phyloP scores from a whole-genome alignment of 441 rosid species.

The Isatis lusitanica region DNA sequence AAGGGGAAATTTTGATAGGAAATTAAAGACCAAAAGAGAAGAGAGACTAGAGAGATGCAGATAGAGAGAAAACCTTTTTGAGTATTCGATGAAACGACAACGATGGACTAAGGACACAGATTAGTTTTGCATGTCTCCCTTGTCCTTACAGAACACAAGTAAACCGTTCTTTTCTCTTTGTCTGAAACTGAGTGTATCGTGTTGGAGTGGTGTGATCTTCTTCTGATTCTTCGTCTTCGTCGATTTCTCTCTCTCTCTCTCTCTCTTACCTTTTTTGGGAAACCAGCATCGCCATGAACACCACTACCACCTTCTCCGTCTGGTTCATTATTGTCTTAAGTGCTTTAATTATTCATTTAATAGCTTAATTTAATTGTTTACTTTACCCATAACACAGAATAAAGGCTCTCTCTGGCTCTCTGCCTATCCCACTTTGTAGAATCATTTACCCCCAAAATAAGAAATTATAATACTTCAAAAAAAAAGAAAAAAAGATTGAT shows the following conservation, averaged over 20 bases:
- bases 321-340: conserved; percentile 29
- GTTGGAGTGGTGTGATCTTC: neutral
- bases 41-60: neutral
- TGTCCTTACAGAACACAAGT: conserved; percentile 1
- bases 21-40: no score
- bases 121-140: conserved; percentile 31
- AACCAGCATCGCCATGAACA: conserved; percentile 37
- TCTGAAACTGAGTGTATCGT: conserved; percentile 8
- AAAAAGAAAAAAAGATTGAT: neutral
- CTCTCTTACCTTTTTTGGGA: conserved; percentile 19
- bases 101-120: conserved; percentile 13
- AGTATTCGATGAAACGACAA: conserved; percentile 13
- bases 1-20: neutral
- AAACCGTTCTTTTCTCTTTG: neutral
- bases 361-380: neutral
- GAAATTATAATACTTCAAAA: neutral
- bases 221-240: conserved; percentile 8
- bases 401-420: conserved; percentile 14
- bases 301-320: conserved; percentile 20
- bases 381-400: conserved; percentile 34
- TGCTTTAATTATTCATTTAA: conserved; percentile 29
- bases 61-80: neutral
- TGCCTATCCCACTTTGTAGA: conserved; percentile 17
- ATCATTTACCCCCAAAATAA: neutral
- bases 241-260: neutral